These are phyloP conservation scores for Beauveria sp. DNA, from an alignment of 2,329 filamentous ascomycete species.

Conservation along the genomic window DNA sequence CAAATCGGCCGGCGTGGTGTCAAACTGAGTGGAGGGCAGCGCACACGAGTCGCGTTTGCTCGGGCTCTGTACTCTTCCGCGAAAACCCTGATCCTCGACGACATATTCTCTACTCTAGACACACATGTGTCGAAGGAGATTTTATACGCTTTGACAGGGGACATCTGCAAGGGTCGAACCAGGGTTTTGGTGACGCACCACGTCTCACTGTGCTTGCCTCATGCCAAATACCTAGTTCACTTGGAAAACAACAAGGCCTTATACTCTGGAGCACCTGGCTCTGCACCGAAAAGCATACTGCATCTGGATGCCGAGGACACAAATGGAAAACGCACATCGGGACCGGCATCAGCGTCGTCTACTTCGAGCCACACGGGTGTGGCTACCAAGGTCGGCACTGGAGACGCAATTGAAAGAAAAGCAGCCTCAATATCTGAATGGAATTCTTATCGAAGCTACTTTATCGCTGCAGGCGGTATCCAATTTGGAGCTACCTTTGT, in stretches of 20 bases:
- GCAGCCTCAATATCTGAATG: no score
- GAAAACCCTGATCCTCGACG: neutral
- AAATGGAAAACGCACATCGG: no score
- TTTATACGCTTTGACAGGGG: neutral
- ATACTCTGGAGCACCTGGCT: neutral
- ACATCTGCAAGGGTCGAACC: neutral
- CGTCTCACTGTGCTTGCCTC: neutral
- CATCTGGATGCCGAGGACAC: neutral
- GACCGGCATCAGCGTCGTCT: no score
- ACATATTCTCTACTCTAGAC: neutral
- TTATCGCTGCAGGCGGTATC: no score
- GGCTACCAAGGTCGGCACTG: no score
- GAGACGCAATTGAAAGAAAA: no score
- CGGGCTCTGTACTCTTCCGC: neutral
- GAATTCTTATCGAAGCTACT: no score
- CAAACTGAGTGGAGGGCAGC: slow-evolving; percentile 1
- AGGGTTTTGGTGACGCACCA: neutral
- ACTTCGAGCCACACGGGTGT: no score
- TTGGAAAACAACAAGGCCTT: neutral
- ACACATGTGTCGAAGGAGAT: neutral
- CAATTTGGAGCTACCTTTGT: no score
- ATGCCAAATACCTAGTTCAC: neutral
- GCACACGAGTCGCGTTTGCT: neutral
- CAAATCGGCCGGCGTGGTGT: neutral
- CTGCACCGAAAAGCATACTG: neutral